Evolutionary conservation across 129 eudicot genomes (phyloP).

Genomic region (Arctium minus): DNA sequence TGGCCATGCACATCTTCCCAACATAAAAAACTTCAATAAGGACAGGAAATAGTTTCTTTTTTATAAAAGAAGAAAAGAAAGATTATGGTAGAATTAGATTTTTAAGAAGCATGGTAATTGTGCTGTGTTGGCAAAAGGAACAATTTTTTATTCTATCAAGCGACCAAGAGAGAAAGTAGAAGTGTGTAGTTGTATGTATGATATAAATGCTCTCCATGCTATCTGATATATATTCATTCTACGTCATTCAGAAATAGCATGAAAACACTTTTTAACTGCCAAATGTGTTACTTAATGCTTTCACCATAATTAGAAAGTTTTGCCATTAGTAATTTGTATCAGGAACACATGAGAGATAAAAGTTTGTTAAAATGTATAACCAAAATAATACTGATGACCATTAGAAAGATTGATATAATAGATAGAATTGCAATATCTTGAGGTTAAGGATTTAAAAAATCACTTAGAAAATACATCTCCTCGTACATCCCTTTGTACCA

Average conservation of each 20-base stretch:
- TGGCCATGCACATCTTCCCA: slow-evolving; percentile 56
- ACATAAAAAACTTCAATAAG: slow-evolving; percentile 13
- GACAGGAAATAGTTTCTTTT: background rate
- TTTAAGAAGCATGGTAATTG: background rate
- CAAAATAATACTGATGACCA: background rate
- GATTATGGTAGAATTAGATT: background rate
- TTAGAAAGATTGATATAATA: background rate
- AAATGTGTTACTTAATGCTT: background rate
- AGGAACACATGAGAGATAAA: background rate
- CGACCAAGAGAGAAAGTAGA: background rate
- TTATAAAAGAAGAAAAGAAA: background rate
- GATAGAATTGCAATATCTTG: background rate
- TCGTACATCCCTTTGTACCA: background rate
- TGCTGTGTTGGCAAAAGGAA: background rate
- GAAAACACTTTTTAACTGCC: background rate
- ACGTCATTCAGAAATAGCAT: background rate
- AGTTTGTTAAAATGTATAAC: background rate
- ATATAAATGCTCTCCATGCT: background rate
- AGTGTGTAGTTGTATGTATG: background rate
- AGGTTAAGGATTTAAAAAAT: background rate
- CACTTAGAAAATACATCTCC: background rate
- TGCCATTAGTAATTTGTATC: background rate
- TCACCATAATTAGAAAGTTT: background rate
- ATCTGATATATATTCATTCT: background rate
- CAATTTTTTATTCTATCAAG: background rate